These are phyloP conservation scores for Mortierella sp. DNA, from an alignment of 371 early-diverging fungal genomes.

Conservation along the genomic window DNA sequence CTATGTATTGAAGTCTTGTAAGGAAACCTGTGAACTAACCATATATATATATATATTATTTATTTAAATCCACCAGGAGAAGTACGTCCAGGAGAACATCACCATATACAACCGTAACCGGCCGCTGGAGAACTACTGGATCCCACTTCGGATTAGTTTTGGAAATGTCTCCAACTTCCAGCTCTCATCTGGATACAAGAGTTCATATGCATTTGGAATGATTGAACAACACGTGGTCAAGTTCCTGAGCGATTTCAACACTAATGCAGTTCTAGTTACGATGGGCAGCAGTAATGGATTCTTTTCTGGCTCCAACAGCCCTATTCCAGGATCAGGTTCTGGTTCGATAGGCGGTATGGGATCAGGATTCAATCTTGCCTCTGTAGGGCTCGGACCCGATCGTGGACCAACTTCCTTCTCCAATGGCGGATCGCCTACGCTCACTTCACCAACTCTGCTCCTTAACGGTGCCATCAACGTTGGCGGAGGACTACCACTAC, in stretches of 20 bases:
- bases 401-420: constrained; percentile 11
- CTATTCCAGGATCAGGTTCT: background rate
- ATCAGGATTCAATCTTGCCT: constrained; percentile 10
- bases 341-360: background rate
- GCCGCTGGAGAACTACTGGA: constrained; percentile 72
- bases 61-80: constrained; percentile 60
- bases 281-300: constrained; percentile 33
- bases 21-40: too few relatives aligned
- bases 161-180: constrained; percentile 74
- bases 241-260: constrained; percentile 65
- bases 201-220: constrained; percentile 67
- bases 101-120: constrained; percentile 74
- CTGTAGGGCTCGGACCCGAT: constrained; percentile 40
- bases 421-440: constrained; percentile 9
- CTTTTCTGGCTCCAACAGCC: constrained; percentile 3
- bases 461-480: constrained; percentile 13
- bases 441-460: constrained; percentile 13
- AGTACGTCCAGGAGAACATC: constrained; percentile 75
- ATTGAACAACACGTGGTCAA: constrained; percentile 70
- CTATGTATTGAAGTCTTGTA: background rate
- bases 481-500: constrained; percentile 15
- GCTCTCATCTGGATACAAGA: constrained; percentile 71
- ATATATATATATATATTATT: constrained; percentile 5
- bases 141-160: constrained; percentile 71
- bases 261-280: constrained; percentile 48